phyloP scores from a whole-genome alignment of 345 rosid genomes.

The Brassica carinata region DNA sequence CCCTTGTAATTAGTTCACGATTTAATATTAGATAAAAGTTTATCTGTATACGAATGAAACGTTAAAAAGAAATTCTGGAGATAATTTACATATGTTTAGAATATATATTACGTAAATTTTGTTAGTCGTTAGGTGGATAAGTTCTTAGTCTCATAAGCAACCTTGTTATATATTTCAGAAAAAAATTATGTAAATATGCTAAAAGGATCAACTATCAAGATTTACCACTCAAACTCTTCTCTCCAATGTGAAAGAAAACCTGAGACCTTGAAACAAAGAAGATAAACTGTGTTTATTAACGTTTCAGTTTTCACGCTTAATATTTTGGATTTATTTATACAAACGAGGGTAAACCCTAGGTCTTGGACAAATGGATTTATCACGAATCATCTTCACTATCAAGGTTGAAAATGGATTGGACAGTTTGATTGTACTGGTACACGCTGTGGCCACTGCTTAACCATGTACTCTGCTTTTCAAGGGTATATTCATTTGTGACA shows the following conservation, averaged over 20 bases:
- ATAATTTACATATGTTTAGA: background rate
- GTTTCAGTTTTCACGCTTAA: background rate
- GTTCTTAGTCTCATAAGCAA: background rate
- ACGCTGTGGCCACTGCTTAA: background rate
- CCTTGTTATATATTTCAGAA: background rate
- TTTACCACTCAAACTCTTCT: background rate
- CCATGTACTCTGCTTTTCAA: background rate
- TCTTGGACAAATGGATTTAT: background rate
- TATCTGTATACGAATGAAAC: background rate
- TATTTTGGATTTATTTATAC: background rate
- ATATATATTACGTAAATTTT: background rate
- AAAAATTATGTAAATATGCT: background rate
- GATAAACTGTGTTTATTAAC: too few relatives aligned
- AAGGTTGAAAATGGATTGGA: background rate
- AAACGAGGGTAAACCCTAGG: background rate
- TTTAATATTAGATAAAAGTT: background rate
- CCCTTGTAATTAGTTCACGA: background rate
- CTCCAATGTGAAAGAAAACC: background rate
- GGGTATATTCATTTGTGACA: background rate
- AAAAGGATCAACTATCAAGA: background rate
- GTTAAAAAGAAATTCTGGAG: background rate
- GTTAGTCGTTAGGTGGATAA: background rate
- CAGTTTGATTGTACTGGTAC: background rate
- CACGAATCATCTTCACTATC: background rate
- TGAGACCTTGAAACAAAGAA: background rate